These are phyloP conservation scores for Solanum chilense DNA, from an alignment of 257 asterid species.

Conservation along the genomic window DNA sequence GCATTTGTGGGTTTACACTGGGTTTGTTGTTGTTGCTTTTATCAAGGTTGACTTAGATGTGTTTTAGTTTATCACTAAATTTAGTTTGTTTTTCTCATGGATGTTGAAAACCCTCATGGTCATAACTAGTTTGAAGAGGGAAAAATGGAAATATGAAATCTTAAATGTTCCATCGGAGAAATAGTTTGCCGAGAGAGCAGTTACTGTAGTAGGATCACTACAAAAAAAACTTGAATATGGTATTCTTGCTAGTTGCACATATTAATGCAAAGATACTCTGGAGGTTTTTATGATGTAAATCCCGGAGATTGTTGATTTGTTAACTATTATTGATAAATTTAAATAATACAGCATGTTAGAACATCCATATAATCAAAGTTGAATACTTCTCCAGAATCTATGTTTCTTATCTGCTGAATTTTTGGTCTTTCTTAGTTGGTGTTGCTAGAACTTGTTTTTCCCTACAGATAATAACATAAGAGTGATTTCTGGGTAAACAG, in stretches of 20 bases:
- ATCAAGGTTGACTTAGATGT: neutral
- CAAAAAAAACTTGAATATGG: neutral
- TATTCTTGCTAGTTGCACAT: neutral
- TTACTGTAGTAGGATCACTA: neutral
- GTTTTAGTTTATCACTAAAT: neutral
- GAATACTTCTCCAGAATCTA: neutral
- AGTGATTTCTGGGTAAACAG: constrained; percentile 11
- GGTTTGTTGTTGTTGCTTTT: neutral
- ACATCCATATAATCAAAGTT: neutral
- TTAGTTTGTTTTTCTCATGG: neutral
- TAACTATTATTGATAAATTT: neutral
- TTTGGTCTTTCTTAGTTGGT: neutral
- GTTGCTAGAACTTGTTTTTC: neutral
- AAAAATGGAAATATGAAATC: neutral
- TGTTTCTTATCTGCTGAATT: neutral
- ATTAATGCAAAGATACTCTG: neutral
- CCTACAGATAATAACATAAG: neutral
- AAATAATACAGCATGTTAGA: neutral
- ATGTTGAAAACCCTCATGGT: neutral
- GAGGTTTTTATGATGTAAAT: neutral
- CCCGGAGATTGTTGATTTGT: neutral
- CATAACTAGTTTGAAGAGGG: neutral
- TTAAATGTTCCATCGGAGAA: neutral
- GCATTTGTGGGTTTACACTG: neutral
- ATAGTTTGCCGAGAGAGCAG: neutral